Base-by-base conservation (phyloP, 2,329 filamentous ascomycete genomes). In the Elsinoe perseae region DNA sequence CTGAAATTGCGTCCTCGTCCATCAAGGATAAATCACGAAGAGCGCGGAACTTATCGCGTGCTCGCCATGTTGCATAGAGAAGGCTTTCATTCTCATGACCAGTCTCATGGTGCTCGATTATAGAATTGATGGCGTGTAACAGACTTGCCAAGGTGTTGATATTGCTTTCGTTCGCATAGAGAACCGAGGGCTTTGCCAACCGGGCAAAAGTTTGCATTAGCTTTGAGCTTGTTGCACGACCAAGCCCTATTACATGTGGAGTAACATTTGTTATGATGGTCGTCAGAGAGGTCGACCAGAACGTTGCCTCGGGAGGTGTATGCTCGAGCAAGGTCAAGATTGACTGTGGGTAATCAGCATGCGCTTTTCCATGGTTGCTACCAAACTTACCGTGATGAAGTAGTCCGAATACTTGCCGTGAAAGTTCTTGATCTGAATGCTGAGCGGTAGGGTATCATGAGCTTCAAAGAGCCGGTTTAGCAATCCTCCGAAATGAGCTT, bases 231-330 rank as follows among this genome's bases (percentile, higher is more conserved):
- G 89, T 84, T 2, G 84, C 80, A 3, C 83, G 76, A 52, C 86
- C 89, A 9, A 97, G 74, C 20, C 86, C 82, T 65, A 93, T 83
- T 3, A 93, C 76, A 66, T 95, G 88, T 14, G 93, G 86, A 9
- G 91, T 85, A 60, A 96, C 84, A 65, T 98, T 98, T 70, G 93
- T 93, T 65, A 98, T 86, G 44, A 97, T 88, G 0, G 92, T 90
- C 43, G 98, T 74, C 2, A 98, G 77, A 1, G 93, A 90, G 14
- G 92, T 91, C 66, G 97, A 97, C 28, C 97, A 87, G 27, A 58
- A 54, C 25, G 50, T 57, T 16, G 57, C 34, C 16, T 57, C 56
- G 21, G 48, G 10, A 21, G 10, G 90, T 89, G 44, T 91, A 87
- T 92, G 59, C 9, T 28, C 42, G 7, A 43, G n/a, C n/a, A 25